Evolutionary conservation across 1,284 basidiomycete species (phyloP).

Genomic region (Ustilago crameri): DNA sequence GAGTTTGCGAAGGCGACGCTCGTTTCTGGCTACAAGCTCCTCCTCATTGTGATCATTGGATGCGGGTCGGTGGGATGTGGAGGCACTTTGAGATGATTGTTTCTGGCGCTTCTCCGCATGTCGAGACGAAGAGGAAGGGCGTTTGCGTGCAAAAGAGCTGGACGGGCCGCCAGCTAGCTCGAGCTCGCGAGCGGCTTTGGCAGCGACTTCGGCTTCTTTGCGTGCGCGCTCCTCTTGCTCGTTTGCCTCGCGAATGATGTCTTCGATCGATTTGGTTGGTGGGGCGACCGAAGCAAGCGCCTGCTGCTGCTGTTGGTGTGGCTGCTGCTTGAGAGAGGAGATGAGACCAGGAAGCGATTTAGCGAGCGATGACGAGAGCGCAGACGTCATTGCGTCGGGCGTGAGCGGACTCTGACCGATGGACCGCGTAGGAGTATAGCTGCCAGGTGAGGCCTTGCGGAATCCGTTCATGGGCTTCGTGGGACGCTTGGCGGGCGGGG

Average conservation of each 20-base stretch:
- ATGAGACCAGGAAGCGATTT: constrained; percentile 39
- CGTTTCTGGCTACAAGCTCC: constrained; percentile 29
- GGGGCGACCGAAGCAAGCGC: constrained; percentile 16
- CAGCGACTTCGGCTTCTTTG: constrained; percentile 42
- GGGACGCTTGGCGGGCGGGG: constrained; percentile 20
- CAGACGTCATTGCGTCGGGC: constrained; percentile 31
- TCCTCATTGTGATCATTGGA: constrained; percentile 11
- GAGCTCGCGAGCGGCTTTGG: constrained; percentile 35
- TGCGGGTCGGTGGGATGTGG: constrained; percentile 6
- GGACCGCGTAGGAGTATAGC: constrained; percentile 25
- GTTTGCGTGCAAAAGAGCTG: constrained; percentile 28
- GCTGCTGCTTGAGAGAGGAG: constrained; percentile 44
- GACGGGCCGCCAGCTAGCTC: constrained; percentile 18
- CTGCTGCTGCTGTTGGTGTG: constrained; percentile 16
- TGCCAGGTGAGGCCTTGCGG: constrained; percentile 15
- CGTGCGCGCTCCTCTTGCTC: constrained; percentile 55
- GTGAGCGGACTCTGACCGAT: constrained; percentile 37
- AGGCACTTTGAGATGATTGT: constrained; percentile 16
- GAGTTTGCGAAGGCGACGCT: constrained; percentile 76
- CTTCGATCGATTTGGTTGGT: constrained; percentile 55
- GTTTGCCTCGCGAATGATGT: constrained; percentile 66
- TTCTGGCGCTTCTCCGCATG: constrained; percentile 47
- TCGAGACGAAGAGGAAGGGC: constrained; percentile 32
- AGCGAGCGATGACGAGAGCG: constrained; percentile 33
- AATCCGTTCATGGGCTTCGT: constrained; percentile 21